Base-by-base conservation (phyloP, 169 alveolate genomes). In the Babesia divergens region DNA sequence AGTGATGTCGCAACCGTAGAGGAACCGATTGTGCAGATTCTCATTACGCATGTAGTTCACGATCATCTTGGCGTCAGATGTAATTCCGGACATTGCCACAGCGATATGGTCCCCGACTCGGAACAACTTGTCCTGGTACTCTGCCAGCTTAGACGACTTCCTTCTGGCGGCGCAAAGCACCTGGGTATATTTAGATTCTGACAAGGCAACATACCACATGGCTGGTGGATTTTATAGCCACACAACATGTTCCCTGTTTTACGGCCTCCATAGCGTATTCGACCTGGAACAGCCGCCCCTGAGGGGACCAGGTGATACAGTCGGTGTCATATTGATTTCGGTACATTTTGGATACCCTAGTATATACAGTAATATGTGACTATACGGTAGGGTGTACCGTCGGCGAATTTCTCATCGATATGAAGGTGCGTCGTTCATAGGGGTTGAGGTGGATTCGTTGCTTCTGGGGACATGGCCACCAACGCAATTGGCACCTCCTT, bases 181-280 rank as follows among this genome's bases (percentile, higher is more conserved):
- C 96, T 92, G 86, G 20, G 34, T 8, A 35, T 3, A 26, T 37
- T 32, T 42, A 51, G 31, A 16, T 22, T 52, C 11, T 55, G 44
- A 44, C 44, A 24, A 22, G 47, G 40, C 47, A 8, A 50, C 86
- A 29, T 83, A 96, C 98, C 74, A 93, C 97, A 86, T 90, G 92
- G 24, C 87, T 89, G 46, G 92, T 84, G 16, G 97, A 91, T 77
- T 86, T 92, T 50, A 94, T 86, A 3, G 96, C 98, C 26, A 96
- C 92, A 28, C 95, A 90, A 31, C 96, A 91, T 46, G 97, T 92
- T 16, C 99, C 99, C 76, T 95, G 97, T 69, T 97, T 96, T 20
- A 94, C 97, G 16, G 99, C 99, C 74, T 95, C 99, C 95, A 91
- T 94, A 6, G 99, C 99, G 83, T 97, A 96, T 79, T 97, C 99